Percentiles rank a stretch among this genome's conserved stretches.
phyloP scores from a whole-genome alignment of 768 basidiomycete species.

The Lanmaoa pseudosensibilis region DNA sequence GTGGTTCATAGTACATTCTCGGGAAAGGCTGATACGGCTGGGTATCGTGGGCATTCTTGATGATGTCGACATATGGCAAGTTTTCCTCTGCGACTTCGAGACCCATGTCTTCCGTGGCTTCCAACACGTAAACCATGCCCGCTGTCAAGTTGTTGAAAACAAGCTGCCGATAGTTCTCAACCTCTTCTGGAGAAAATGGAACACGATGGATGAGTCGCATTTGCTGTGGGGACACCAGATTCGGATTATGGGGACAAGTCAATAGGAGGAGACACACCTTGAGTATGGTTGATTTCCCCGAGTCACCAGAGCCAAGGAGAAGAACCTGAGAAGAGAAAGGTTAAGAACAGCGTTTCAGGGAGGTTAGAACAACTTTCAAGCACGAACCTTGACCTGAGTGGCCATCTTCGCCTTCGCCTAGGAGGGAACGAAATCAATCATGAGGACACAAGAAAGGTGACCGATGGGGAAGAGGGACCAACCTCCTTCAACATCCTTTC shows the following conservation, averaged over 20 bases:
- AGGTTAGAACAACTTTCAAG: not conserved
- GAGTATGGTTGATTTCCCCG: conserved; percentile 89
- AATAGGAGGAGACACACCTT: conserved; percentile 52
- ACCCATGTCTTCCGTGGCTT: conserved; percentile 88
- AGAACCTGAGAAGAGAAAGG: conserved; percentile 55
- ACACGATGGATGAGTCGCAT: conserved; percentile 94
- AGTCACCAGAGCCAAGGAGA: conserved; percentile 89
- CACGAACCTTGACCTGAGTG: conserved; percentile 69
- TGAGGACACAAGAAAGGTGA: not conserved
- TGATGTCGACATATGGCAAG: conserved; percentile 52
- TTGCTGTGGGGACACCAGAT: conserved; percentile 53
- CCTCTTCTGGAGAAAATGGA: conserved; percentile 78
- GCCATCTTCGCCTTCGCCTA: conserved; percentile 76
- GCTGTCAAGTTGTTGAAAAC: conserved; percentile 90
- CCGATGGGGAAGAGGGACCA: conserved; percentile 22
- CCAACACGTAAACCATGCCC: conserved; percentile 79
- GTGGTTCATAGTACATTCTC: conserved; percentile 57
- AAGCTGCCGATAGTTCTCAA: conserved; percentile 87
- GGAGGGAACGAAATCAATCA: not conserved
- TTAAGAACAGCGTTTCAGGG: not conserved
- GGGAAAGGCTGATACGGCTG: conserved; percentile 84
- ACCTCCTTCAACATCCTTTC: conserved; percentile 82
- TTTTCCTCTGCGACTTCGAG: conserved; percentile 70
- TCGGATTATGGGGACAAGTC: not conserved
- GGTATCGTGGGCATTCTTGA: conserved; percentile 71